These are phyloP conservation scores for Ustilaginoidea virens DNA, from an alignment of 2,329 filamentous ascomycete genomes.

Conservation along the genomic window DNA sequence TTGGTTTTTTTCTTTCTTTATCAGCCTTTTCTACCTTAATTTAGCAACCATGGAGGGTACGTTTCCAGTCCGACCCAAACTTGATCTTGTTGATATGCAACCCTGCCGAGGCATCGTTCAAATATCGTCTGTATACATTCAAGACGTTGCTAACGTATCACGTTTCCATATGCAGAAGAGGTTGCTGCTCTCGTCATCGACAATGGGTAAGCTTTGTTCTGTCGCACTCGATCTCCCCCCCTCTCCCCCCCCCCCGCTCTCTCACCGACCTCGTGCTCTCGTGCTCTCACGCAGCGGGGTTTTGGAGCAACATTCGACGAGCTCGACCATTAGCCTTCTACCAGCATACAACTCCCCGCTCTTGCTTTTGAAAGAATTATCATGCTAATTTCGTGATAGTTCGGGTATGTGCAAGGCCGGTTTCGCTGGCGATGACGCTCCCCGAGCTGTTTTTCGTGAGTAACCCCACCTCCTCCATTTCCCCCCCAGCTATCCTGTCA, in stretches of 20 bases:
- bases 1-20: conserved; percentile 8
- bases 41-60: conserved; percentile 42
- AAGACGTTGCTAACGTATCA: conserved; percentile 23
- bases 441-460: conserved; percentile 99
- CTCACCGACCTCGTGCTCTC: conserved; percentile 19
- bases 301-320: conserved; percentile 1
- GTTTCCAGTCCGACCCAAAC: conserved; percentile 11
- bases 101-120: conserved; percentile 1
- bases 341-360: no score
- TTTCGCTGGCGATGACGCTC: conserved; percentile 99
- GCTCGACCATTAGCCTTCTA: no score
- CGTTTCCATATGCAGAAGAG: conserved; percentile 60
- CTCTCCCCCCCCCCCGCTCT: conserved; percentile 12
- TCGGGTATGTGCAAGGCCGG: conserved; percentile 99
- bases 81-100: conserved; percentile 1
- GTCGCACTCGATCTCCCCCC: conserved; percentile 7
- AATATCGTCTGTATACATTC: conserved; percentile 1
- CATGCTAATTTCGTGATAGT: conserved; percentile 42
- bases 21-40: conserved; percentile 23
- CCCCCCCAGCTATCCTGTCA: conserved; percentile 6
- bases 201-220: conserved; percentile 83
- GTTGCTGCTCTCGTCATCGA: conserved; percentile 99
- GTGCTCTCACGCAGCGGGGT: conserved; percentile 4
- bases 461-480: conserved; percentile 18
- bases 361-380: conserved; percentile 2